phyloP scores from a whole-genome alignment of 2,329 filamentous ascomycete species.

The Neonectria magnoliae region DNA sequence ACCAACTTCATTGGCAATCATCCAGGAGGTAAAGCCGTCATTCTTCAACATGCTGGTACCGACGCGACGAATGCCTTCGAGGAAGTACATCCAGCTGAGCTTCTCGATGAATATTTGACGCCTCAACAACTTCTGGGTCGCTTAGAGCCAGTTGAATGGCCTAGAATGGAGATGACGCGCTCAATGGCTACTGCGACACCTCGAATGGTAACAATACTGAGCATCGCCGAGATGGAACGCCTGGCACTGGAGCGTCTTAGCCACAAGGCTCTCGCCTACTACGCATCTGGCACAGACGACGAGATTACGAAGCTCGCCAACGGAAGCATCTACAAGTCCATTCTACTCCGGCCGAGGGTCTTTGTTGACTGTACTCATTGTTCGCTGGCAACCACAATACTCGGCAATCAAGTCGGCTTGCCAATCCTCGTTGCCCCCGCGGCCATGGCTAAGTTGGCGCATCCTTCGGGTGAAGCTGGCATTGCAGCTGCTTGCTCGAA shows the following conservation, averaged over 20 bases:
- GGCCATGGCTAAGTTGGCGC: slow-evolving; percentile 69
- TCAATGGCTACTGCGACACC: neutral
- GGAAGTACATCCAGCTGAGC: slow-evolving; percentile 20
- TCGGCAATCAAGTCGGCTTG: slow-evolving; percentile 60
- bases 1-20: slow-evolving; percentile 18
- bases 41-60: slow-evolving; percentile 22
- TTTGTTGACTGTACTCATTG: slow-evolving; percentile 82
- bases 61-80: slow-evolving; percentile 24
- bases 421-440: slow-evolving; percentile 72
- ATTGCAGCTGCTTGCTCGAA: slow-evolving; percentile 60
- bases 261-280: slow-evolving; percentile 65
- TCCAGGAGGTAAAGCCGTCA: slow-evolving; percentile 21
- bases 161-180: neutral
- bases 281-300: slow-evolving; percentile 85
- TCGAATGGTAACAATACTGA: slow-evolving; percentile 16
- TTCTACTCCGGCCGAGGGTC: slow-evolving; percentile 81
- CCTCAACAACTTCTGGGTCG: slow-evolving; percentile 11
- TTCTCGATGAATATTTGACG: slow-evolving; percentile 21
- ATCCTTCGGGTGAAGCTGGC: slow-evolving; percentile 69
- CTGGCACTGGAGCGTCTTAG: slow-evolving; percentile 13
- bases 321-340: slow-evolving; percentile 76
- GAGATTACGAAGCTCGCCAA: slow-evolving; percentile 79
- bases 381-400: slow-evolving; percentile 73
- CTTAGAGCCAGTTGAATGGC: neutral
- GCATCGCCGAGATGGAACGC: slow-evolving; percentile 19